Evolutionary conservation across 1,284 basidiomycete species (phyloP).

Genomic region (Boletellus deceptivus): DNA sequence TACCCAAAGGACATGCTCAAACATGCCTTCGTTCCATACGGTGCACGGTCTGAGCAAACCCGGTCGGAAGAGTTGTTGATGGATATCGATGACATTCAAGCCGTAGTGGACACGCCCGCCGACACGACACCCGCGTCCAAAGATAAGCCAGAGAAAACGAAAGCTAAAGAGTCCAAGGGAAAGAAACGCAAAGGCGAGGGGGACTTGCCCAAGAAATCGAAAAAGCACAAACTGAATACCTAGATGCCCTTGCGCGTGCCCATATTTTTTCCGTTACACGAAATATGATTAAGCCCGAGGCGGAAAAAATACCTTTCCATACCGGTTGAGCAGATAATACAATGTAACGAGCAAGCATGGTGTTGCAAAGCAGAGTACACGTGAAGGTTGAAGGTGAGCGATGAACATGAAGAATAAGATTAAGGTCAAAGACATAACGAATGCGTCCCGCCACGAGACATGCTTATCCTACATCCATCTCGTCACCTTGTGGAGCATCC

Average conservation of each 20-base stretch:
- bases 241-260: constrained; percentile 8
- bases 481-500: constrained; percentile 43
- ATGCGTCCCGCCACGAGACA: constrained; percentile 4
- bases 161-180: constrained; percentile 34
- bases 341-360: constrained; percentile 24
- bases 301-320: constrained; percentile 8
- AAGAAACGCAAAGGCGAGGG: constrained; percentile 49
- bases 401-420: constrained; percentile 37
- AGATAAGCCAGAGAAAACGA: constrained; percentile 10
- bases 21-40: constrained; percentile 63
- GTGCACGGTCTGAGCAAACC: constrained; percentile 40
- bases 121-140: neutral
- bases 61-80: constrained; percentile 9
- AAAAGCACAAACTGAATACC: constrained; percentile 35
- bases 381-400: constrained; percentile 17
- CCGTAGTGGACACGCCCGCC: neutral
- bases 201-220: constrained; percentile 39
- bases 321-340: constrained; percentile 21
- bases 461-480: constrained; percentile 53
- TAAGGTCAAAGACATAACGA: constrained; percentile 17
- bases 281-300: constrained; percentile 10
- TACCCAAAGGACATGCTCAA: constrained; percentile 61
- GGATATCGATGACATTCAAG: constrained; percentile 23
- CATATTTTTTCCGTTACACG: no score
- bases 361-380: constrained; percentile 24